A percentile compares a stretch with the other conserved stretches of the same genome.
phyloP scores from a whole-genome alignment of 2,329 filamentous ascomycete genomes.

The Diaporthe sp. region DNA sequence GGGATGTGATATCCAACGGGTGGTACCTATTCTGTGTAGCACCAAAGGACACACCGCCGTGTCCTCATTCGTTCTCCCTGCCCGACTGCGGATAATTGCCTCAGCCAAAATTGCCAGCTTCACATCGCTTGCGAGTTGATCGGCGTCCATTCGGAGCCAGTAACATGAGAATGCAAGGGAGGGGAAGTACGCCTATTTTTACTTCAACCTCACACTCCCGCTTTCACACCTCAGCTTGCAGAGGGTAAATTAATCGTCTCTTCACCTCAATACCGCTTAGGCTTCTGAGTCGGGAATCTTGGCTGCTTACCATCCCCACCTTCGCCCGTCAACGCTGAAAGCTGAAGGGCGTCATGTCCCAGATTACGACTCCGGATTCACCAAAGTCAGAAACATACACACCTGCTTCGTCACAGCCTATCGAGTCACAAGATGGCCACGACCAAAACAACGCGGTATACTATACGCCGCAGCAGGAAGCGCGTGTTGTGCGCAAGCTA shows the following conservation, averaged over 20 bases:
- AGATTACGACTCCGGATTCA: neutral
- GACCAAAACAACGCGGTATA: neutral
- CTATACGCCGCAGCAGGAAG: conserved; percentile 4
- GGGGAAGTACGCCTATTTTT: neutral
- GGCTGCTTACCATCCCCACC: conserved; percentile 13
- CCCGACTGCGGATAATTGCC: neutral
- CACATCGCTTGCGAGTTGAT: neutral
- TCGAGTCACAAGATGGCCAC: neutral
- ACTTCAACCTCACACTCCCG: neutral
- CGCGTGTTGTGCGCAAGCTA: conserved; percentile 8
- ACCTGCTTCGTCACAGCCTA: neutral
- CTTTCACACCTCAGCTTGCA: neutral
- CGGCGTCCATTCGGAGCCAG: conserved; percentile 6
- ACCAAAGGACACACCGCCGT: neutral
- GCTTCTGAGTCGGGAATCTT: neutral
- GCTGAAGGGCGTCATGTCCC: neutral
- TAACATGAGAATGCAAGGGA: neutral
- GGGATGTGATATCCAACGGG: neutral
- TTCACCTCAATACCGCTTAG: neutral
- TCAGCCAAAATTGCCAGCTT: neutral
- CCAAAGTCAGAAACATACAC: conserved; percentile 1
- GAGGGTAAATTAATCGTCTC: neutral
- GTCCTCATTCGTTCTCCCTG: neutral
- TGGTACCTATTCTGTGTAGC: neutral
- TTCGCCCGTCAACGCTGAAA: neutral